These are phyloP conservation scores for Hyphodiscus hymeniophilus DNA, from an alignment of 495 filamentous ascomycete species.

Conservation along the genomic window DNA sequence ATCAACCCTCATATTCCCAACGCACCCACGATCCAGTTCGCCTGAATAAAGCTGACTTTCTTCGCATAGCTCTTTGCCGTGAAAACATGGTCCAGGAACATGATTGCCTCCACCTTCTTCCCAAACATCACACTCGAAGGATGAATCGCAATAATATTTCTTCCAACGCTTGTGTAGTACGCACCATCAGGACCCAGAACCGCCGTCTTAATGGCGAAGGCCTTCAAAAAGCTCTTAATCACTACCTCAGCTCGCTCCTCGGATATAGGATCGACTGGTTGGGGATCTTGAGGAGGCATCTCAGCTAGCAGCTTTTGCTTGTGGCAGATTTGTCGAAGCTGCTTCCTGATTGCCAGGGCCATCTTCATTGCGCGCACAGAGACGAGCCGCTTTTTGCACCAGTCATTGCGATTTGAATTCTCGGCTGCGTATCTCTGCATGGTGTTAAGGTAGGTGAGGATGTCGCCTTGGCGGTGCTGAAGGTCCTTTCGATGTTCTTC, in stretches of 20 bases:
- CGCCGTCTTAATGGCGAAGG: constrained; percentile 78
- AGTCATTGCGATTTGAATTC: constrained; percentile 60
- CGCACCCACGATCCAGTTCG: constrained; percentile 71
- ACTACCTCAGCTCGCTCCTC: constrained; percentile 49
- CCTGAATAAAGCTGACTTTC: constrained; percentile 78
- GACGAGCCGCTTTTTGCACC: constrained; percentile 72
- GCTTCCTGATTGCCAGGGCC: constrained; percentile 70
- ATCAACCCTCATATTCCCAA: constrained; percentile 2
- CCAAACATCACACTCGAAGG: constrained; percentile 81
- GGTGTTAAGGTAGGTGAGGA: constrained; percentile 75
- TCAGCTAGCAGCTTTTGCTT: constrained; percentile 36
- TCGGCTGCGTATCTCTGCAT: constrained; percentile 77
- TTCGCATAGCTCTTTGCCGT: constrained; percentile 88
- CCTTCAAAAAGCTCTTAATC: constrained; percentile 72
- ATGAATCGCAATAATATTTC: constrained; percentile 83
- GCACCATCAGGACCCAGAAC: constrained; percentile 73
- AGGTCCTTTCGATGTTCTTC: constrained; percentile 66
- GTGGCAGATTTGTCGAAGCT: constrained; percentile 61
- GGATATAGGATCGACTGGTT: constrained; percentile 37
- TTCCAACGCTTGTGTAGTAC: constrained; percentile 76
- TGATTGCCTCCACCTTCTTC: constrained; percentile 83
- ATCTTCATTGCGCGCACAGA: constrained; percentile 74
- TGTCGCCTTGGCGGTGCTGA: constrained; percentile 76
- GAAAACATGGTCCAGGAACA: constrained; percentile 94
- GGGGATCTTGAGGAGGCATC: constrained; percentile 32